phyloP scores from a whole-genome alignment of 202 grass and related monocot species.

The Brachypodium distachyon region DNA sequence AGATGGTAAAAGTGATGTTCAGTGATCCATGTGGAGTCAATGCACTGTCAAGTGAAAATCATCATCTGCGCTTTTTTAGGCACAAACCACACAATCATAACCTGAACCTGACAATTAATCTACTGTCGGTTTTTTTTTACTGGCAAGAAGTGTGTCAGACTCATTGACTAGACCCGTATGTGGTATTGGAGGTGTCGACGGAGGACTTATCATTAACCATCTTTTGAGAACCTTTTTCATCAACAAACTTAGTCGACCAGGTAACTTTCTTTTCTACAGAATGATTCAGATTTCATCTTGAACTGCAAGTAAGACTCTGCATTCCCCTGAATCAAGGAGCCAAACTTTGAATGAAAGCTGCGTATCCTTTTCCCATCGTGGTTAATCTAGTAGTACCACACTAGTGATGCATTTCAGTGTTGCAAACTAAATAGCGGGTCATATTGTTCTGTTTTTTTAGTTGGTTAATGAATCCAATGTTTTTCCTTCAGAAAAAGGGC shows the following conservation, averaged over 20 bases:
- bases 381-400: background rate
- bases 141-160: background rate
- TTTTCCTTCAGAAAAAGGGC: background rate
- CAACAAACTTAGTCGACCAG: background rate
- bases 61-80: background rate
- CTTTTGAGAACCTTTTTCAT: conserved; percentile 1
- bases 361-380: background rate
- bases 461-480: background rate
- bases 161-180: background rate
- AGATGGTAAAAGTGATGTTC: background rate
- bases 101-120: no score
- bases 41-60: background rate
- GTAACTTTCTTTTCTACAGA: background rate
- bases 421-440: background rate
- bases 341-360: background rate
- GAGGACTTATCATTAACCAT: background rate
- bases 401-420: background rate
- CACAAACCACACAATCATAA: background rate
- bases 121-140: no score
- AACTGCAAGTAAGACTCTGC: background rate
- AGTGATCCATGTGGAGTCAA: background rate
- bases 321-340: background rate
- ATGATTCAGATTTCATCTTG: conserved; percentile 5
- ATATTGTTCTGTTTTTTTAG: background rate
- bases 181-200: background rate